Evolutionary conservation across 2,329 filamentous ascomycete species (phyloP).

Genomic region (Fusarium scirpi): DNA sequence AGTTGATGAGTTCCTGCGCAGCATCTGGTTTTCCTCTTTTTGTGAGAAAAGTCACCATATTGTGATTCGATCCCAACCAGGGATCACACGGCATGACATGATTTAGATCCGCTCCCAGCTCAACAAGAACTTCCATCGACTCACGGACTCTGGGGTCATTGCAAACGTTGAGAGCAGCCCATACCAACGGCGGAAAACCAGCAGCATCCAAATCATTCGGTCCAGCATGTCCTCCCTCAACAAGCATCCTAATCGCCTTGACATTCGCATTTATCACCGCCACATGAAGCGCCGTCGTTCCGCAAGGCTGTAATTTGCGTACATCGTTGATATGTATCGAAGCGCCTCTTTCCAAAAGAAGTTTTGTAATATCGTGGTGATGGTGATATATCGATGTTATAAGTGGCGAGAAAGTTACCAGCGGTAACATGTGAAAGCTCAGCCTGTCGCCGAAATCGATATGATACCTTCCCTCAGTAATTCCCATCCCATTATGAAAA

Average conservation of each 20-base stretch:
- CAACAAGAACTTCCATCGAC: constrained; percentile 21
- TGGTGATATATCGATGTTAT: constrained; percentile 16
- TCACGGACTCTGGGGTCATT: background rate
- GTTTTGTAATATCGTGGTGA: background rate
- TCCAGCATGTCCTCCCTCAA: constrained; percentile 17
- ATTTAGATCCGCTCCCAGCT: constrained; percentile 22
- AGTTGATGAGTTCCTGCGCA: constrained; percentile 10
- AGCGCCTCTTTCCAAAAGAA: constrained; percentile 21
- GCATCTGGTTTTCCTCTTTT: constrained; percentile 5
- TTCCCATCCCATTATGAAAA: background rate
- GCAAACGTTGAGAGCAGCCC: constrained; percentile 19
- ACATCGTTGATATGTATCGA: constrained; percentile 20
- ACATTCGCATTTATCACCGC: constrained; percentile 22
- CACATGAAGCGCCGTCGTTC: constrained; percentile 23
- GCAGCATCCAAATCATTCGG: constrained; percentile 24
- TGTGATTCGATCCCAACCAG: constrained; percentile 3
- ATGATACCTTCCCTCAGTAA: constrained; percentile 1
- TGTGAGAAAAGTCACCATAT: constrained; percentile 1
- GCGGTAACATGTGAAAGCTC: constrained; percentile 11
- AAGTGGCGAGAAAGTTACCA: constrained; percentile 24
- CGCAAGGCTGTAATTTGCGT: background rate
- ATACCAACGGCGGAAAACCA: constrained; percentile 26
- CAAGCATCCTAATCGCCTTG: constrained; percentile 1
- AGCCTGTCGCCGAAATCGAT: constrained; percentile 23
- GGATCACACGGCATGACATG: constrained; percentile 17